These are phyloP conservation scores for Cyberlindnera sargentensis DNA, from an alignment of 805 yeast genomes.

Conservation along the genomic window DNA sequence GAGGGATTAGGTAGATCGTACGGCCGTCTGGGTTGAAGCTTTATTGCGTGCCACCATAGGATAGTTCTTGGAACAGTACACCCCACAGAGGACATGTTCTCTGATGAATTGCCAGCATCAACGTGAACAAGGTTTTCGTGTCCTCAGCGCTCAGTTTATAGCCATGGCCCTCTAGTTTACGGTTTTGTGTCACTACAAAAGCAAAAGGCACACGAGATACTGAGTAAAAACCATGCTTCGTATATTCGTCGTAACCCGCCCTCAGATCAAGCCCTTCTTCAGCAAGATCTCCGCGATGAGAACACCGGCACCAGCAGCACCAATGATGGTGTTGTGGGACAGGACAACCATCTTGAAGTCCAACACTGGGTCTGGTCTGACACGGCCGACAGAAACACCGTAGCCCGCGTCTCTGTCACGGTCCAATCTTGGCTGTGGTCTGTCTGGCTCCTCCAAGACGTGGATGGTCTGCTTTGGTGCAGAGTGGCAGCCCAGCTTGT, in stretches of 20 bases:
- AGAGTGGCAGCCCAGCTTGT: conserved; percentile 71
- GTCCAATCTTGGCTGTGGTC: conserved; percentile 98
- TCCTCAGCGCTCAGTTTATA: no score
- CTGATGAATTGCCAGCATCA: no score
- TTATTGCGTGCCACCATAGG: no score
- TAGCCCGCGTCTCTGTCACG: conserved; percentile 91
- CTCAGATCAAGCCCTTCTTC: conserved; percentile 66
- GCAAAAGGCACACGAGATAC: no score
- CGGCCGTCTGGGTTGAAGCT: no score
- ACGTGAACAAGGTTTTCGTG: no score
- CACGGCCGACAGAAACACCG: conserved; percentile 91
- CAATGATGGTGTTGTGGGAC: conserved; percentile 94
- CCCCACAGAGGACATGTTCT: no score
- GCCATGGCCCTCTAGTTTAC: no score
- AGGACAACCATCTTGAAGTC: conserved; percentile 96
- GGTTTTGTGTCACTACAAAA: no score
- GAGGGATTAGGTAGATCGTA: no score
- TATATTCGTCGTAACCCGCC: not conserved
- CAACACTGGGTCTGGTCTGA: conserved; percentile 87
- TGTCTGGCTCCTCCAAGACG: conserved; percentile 81
- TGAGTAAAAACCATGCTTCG: not conserved
- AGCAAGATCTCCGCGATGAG: conserved; percentile 86
- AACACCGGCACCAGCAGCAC: conserved; percentile 98
- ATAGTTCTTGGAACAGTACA: no score
- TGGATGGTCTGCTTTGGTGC: conserved; percentile 93